Evolutionary conservation across 371 early-diverging fungal species (phyloP).

Genomic region (Lichtheimia ornata): DNA sequence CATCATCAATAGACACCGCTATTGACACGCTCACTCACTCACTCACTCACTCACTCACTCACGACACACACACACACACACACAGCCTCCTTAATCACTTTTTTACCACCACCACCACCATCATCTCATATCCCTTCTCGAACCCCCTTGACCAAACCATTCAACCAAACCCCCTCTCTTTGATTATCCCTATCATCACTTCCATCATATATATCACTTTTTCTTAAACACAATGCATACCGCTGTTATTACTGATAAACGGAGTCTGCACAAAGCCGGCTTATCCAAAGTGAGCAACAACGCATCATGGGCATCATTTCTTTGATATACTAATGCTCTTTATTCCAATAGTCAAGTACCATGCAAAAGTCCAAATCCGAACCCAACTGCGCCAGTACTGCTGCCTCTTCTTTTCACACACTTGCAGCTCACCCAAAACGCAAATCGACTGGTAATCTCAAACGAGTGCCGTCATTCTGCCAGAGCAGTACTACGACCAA

Average conservation of each 20-base stretch:
- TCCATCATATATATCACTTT: no score
- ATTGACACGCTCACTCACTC: no score
- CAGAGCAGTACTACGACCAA: conserved; percentile 6
- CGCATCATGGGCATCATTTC: neutral
- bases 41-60: no score
- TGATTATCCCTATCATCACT: no score
- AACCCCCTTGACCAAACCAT: neutral
- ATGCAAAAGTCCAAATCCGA: conserved; percentile 51
- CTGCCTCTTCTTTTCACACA: conserved; percentile 16
- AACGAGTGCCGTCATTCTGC: conserved; percentile 31
- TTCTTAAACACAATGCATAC: conserved; percentile 16
- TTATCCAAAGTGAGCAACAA: conserved; percentile 9
- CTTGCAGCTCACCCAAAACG: conserved; percentile 38
- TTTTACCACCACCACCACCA: no score
- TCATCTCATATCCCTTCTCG: no score
- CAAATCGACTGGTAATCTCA: conserved; percentile 50
- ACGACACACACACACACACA: no score
- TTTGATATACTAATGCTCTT: neutral
- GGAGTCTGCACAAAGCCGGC: conserved; percentile 1
- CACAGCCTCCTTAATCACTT: no score
- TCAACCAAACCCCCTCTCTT: conserved; percentile 9
- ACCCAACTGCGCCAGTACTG: conserved; percentile 34
- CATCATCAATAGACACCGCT: no score
- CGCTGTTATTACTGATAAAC: conserved; percentile 16
- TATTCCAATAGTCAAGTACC: conserved; percentile 19